Evolutionary conservation across 805 yeast species (phyloP).

Genomic region (Saccharomycopsis javanensis): DNA sequence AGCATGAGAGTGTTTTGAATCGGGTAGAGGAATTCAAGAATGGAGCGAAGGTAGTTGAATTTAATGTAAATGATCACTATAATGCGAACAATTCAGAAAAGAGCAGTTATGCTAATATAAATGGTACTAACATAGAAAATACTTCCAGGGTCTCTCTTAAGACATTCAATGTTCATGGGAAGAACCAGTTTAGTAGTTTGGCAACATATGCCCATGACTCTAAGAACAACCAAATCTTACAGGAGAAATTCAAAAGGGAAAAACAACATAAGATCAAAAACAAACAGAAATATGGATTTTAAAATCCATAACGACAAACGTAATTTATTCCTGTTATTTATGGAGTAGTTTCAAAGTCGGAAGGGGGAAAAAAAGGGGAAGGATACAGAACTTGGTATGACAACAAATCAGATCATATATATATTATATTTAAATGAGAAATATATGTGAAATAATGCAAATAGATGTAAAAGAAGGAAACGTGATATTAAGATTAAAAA

Average conservation of each 20-base stretch:
- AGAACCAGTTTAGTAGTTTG: slow-evolving; percentile 27
- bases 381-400: not conserved
- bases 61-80: slow-evolving; percentile 27
- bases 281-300: slow-evolving; percentile 20
- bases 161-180: slow-evolving; percentile 24
- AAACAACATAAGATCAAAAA: slow-evolving; percentile 18
- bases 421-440: not conserved
- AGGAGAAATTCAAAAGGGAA: slow-evolving; percentile 20
- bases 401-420: no score
- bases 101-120: slow-evolving; percentile 23
- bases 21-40: not conserved
- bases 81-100: slow-evolving; percentile 23
- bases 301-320: no score
- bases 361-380: not conserved
- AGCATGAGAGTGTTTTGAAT: no score
- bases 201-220: slow-evolving; percentile 25
- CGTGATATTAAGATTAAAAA: no score
- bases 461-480: no score
- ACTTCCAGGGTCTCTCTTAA: slow-evolving; percentile 19
- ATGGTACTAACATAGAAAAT: slow-evolving; percentile 17
- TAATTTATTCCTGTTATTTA: no score
- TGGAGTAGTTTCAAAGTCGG: no score
- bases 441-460: not conserved
- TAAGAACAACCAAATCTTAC: slow-evolving; percentile 23
- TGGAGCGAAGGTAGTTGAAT: slow-evolving; percentile 21